Evolutionary conservation across 345 rosid genomes (phyloP).

Genomic region (Abelmoschus esculentus): DNA sequence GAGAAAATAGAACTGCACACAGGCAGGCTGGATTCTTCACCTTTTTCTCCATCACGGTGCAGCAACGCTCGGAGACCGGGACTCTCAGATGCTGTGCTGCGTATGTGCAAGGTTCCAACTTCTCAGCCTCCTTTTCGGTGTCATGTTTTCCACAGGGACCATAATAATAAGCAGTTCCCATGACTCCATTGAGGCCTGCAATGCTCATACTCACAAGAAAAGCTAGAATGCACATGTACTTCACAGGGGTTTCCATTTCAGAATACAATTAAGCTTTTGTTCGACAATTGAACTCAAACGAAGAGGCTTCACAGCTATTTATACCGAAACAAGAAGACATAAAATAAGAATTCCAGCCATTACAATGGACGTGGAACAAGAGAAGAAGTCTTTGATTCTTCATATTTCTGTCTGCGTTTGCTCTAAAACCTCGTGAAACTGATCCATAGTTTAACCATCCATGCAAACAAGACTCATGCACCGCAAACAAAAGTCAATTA

Average conservation of each 20-base stretch:
- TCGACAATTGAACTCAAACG: too few species aligned
- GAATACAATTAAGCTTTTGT: conserved; percentile 5
- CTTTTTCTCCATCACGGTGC: conserved; percentile 50
- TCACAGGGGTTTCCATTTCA: conserved; percentile 30
- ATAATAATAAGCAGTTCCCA: neutral
- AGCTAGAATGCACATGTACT: neutral
- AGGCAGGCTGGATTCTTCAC: conserved; percentile 72
- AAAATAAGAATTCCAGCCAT: conserved; percentile 20
- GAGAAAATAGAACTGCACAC: conserved; percentile 75
- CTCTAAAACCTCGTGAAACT: neutral
- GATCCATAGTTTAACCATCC: neutral
- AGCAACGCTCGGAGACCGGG: conserved; percentile 59
- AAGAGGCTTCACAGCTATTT: conserved; percentile 47
- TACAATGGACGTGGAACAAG: conserved; percentile 55
- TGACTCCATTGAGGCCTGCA: conserved; percentile 25
- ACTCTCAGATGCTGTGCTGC: conserved; percentile 23
- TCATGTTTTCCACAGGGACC: conserved; percentile 31
- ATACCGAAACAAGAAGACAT: conserved; percentile 29
- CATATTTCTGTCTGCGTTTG: too few species aligned
- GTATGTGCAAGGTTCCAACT: conserved; percentile 69
- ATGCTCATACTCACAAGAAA: conserved; percentile 24
- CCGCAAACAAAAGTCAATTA: too few species aligned
- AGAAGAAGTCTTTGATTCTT: too few species aligned
- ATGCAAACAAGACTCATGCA: neutral
- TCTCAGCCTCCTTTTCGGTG: conserved; percentile 71